Conservation (phyloP, 2,329 filamentous ascomycete species). For the Elsinoe fawcettii region DNA sequence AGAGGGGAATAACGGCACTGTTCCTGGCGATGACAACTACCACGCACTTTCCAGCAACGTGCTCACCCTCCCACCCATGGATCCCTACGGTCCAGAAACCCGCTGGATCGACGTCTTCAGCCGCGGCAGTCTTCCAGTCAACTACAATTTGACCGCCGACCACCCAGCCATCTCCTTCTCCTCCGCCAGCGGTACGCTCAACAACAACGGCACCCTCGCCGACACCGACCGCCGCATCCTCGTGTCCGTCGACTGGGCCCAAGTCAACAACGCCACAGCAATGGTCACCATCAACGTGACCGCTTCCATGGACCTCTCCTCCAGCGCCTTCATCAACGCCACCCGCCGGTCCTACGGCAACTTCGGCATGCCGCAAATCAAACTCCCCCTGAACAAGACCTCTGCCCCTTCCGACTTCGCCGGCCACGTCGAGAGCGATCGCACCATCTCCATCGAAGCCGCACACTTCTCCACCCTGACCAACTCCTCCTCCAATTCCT, state of each 20-base stretch:
- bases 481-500: slow-evolving; percentile 16
- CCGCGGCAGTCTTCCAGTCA: slow-evolving; percentile 47
- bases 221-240: slow-evolving; percentile 47
- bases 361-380: slow-evolving; percentile 37
- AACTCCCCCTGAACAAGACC: slow-evolving; percentile 49
- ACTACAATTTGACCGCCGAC: slow-evolving; percentile 45
- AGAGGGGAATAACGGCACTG: slow-evolving; percentile 58
- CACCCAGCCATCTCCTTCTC: slow-evolving; percentile 46
- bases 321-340: slow-evolving; percentile 2
- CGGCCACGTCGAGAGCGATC: slow-evolving; percentile 57
- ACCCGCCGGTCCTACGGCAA: slow-evolving; percentile 30
- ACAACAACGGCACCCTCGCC: slow-evolving; percentile 31
- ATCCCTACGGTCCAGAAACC: slow-evolving; percentile 43
- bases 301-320: slow-evolving; percentile 30
- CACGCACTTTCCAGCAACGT: slow-evolving; percentile 47
- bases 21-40: slow-evolving; percentile 58
- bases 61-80: slow-evolving; percentile 49
- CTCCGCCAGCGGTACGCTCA: slow-evolving; percentile 43
- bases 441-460: slow-evolving; percentile 32
- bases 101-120: slow-evolving; percentile 59
- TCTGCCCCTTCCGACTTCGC: slow-evolving; percentile 45
- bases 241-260: slow-evolving; percentile 50
- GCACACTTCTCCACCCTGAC: slow-evolving; percentile 27
- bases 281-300: slow-evolving; percentile 43
- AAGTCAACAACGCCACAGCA: neutral